Conservation (phyloP, 164 flowering plant genomes). For the Paratinospora sagittata region DNA sequence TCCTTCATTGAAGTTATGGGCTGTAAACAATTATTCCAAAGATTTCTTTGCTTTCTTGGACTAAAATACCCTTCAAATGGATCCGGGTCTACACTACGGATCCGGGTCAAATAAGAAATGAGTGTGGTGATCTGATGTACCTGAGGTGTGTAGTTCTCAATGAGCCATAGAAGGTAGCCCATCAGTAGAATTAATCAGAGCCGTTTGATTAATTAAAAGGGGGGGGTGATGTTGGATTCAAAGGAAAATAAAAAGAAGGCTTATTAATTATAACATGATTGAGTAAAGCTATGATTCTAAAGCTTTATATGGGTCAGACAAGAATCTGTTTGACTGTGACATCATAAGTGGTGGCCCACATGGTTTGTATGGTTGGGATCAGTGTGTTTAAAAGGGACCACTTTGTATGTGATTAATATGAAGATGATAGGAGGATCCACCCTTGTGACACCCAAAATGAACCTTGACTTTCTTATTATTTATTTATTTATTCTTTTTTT, state of each 20-base stretch:
- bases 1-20: background rate
- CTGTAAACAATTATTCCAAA: background rate
- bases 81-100: background rate
- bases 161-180: background rate
- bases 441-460: background rate
- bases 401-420: background rate
- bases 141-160: background rate
- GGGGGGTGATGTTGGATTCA: background rate
- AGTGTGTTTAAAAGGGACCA: slow-evolving; percentile 1
- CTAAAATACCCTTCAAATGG: background rate
- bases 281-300: background rate
- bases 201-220: background rate
- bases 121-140: background rate
- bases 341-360: slow-evolving; percentile 3
- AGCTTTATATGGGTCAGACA: background rate
- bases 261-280: background rate
- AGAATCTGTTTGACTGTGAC: slow-evolving; percentile 1
- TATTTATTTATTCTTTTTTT: background rate
- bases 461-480: slow-evolving; percentile 5
- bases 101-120: background rate
- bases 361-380: slow-evolving; percentile 1
- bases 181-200: background rate
- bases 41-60: background rate
- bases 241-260: background rate
- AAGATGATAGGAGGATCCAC: background rate